Conservation (phyloP, 2,329 filamentous ascomycete species). For the Bipolaris sorokiniana region DNA sequence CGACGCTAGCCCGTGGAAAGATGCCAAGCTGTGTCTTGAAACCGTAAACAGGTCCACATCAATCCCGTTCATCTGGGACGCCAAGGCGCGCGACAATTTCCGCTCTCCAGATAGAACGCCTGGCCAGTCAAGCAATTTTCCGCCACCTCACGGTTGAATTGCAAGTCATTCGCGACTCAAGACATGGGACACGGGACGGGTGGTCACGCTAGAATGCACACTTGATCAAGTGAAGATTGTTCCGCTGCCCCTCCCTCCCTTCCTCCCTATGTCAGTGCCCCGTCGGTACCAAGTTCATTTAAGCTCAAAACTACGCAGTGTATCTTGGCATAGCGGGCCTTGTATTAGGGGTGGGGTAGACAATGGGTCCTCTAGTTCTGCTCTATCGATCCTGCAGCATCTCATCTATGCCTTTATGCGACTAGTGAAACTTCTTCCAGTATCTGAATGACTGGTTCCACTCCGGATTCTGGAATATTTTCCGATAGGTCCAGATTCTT, state of each 20-base stretch:
- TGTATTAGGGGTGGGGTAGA: not conserved
- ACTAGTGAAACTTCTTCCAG: not conserved
- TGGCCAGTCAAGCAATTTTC: constrained; percentile 13
- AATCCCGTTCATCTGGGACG: constrained; percentile 2
- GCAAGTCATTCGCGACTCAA: not conserved
- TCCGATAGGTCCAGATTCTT: not conserved
- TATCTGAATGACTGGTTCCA: not conserved
- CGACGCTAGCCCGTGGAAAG: constrained; percentile 9
- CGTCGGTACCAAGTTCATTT: not conserved
- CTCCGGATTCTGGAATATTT: not conserved
- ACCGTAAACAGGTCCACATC: constrained; percentile 12
- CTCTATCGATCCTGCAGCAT: not conserved
- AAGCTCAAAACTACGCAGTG: constrained; percentile 13
- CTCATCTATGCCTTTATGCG: not conserved
- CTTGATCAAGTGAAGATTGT: constrained; percentile 8
- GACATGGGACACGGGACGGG: not conserved
- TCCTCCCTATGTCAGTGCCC: constrained; percentile 2
- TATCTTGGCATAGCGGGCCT: constrained; percentile 6
- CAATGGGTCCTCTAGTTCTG: constrained; percentile 1
- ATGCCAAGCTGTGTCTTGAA: constrained; percentile 18
- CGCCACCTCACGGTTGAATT: not conserved
- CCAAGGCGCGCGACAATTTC: constrained; percentile 8
- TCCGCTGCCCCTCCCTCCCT: constrained; percentile 7
- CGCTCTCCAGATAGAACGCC: constrained; percentile 5
- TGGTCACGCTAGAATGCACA: not conserved